Evolutionary conservation across 2,329 filamentous ascomycete species (phyloP).

Genomic region (Chlorencoelia australis): DNA sequence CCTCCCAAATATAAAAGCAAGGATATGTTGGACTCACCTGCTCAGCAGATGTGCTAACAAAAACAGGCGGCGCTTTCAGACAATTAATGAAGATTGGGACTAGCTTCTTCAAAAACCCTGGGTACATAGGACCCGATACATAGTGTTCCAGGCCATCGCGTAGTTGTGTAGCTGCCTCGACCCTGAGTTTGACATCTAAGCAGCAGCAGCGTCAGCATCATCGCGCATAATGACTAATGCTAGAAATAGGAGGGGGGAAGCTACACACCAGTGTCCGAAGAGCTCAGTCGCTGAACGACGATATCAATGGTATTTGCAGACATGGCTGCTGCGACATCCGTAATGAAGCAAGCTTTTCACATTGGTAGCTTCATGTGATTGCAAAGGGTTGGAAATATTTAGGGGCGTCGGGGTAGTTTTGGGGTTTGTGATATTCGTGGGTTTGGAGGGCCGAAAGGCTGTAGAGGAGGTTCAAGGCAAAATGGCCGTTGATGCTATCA

Average conservation of each 20-base stretch:
- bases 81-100: constrained; percentile 85
- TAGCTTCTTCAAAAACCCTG: constrained; percentile 72
- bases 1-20: not conserved
- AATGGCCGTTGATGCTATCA: too few species aligned
- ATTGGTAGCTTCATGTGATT: constrained; percentile 4
- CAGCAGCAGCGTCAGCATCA: constrained; percentile 11
- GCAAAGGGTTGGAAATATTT: too few species aligned
- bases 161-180: constrained; percentile 73
- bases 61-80: constrained; percentile 76
- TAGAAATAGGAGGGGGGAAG: not conserved
- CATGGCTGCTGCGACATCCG: constrained; percentile 40
- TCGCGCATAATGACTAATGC: not conserved
- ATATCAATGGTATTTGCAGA: constrained; percentile 51
- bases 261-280: constrained; percentile 25
- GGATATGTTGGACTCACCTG: constrained; percentile 49
- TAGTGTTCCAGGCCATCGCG: constrained; percentile 90
- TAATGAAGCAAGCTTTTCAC: constrained; percentile 18
- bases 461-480: too few species aligned
- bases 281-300: constrained; percentile 47
- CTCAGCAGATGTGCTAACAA: constrained; percentile 81
- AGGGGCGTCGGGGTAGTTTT: not conserved
- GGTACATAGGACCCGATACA: constrained; percentile 66
- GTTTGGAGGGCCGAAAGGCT: not conserved
- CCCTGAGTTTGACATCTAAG: constrained; percentile 70
- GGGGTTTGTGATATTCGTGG: not conserved